Base-by-base conservation (phyloP, 306 rosid genomes). In the Alnus rubra region DNA sequence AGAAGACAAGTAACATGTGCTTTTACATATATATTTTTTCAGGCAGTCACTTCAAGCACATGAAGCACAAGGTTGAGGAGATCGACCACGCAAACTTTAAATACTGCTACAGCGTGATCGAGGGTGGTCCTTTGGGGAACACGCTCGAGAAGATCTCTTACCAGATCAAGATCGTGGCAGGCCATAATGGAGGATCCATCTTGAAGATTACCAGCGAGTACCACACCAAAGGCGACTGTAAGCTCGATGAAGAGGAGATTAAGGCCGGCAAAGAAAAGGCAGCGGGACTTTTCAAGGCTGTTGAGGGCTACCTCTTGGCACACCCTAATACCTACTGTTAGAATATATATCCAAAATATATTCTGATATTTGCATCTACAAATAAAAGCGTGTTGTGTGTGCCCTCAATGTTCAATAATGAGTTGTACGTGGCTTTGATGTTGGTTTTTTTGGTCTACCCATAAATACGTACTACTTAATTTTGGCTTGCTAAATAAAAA, bases 61-160 rank as follows among this genome's bases (percentile, higher is more conserved):
- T 84, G 75, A 79, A 81, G 87, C 89, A 89, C 78, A 74, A 19
- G 9, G n/a, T 87, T 7, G 89, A 90, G 0, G 71, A 45, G 9
- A 2, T 87, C 31, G 94, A 90, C 47, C 58, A 55, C 16, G 81
- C 50, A 0, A 88, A 85, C 52, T 78, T 73, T 16, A 56, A 8
- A 1, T 90, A 79, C 75, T 77, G 37, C 28, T 87, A 85, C 77
- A 85, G 79, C 5, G 10, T 90, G 35, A 51, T 85, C 9, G 92
- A 86, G 75, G 92, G 94, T 0, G 88, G 77, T 53, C 77, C 73
- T 3, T 9, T 90, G 28, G 14, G 71, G 0, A 86, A 84, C 15
- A 42, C 49, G 11, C 18, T 85, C 10, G 94, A 90, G 80, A 83
- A 88, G 42, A 84, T 90, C 4, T 31, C 5, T 4, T 69, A 81